phyloP scores from a whole-genome alignment of 257 asterid species.

The Voacanga thouarsii region DNA sequence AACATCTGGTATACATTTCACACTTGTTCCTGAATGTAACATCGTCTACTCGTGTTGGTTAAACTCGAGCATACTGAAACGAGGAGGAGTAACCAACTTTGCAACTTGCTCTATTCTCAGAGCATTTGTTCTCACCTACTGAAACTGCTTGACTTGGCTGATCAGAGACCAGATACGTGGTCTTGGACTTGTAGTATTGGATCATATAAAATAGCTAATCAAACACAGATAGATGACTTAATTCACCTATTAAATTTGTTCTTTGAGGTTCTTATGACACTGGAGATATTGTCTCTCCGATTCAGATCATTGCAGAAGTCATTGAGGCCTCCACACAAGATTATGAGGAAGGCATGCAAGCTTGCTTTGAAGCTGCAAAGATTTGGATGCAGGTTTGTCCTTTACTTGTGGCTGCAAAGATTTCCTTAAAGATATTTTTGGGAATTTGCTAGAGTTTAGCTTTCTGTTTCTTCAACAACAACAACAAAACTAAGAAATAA shows the following conservation, averaged over 20 bases:
- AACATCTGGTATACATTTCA: too few relatives aligned
- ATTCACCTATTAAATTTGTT: not conserved
- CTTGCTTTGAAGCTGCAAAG: conserved; percentile 72
- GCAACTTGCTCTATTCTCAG: not conserved
- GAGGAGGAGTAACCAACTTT: not conserved
- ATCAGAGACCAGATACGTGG: not conserved
- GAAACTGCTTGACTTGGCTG: not conserved
- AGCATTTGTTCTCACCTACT: not conserved
- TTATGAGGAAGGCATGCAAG: conserved; percentile 84
- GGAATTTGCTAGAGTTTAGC: not conserved
- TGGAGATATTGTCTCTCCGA: conserved; percentile 5
- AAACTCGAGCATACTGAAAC: not conserved
- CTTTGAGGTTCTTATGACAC: not conserved
- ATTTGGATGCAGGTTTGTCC: conserved; percentile 85
- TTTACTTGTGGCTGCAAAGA: conserved; percentile 6
- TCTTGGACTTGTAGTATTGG: not conserved
- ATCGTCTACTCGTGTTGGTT: not conserved
- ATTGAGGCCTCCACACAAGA: conserved; percentile 70
- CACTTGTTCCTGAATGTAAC: not conserved
- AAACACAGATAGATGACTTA: not conserved
- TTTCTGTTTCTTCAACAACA: not conserved
- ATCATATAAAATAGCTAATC: not conserved
- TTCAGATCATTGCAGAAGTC: conserved; percentile 80
- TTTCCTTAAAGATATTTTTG: not conserved
- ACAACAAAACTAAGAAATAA: too few relatives aligned